These are phyloP conservation scores for Arthromyces matolae DNA, from an alignment of 768 basidiomycete genomes.

Conservation along the genomic window DNA sequence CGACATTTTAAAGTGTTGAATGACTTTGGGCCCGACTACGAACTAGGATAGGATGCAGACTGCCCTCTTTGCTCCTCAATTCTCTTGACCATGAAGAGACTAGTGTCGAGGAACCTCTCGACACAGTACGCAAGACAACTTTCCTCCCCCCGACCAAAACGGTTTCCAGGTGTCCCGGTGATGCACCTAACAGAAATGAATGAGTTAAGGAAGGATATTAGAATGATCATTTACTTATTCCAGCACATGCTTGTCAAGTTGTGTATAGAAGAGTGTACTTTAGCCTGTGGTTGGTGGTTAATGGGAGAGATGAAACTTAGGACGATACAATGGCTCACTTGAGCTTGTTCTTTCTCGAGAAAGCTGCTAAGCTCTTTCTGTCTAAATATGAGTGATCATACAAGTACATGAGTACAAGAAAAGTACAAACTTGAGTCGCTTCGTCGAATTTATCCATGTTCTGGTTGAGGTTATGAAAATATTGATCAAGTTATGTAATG, in stretches of 20 bases:
- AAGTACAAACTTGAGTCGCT: constrained; percentile 57
- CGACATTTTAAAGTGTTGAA: not conserved
- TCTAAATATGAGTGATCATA: constrained; percentile 5
- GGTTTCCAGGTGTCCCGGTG: constrained; percentile 69
- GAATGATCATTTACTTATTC: constrained; percentile 71
- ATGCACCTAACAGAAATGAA: constrained; percentile 77
- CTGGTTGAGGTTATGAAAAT: not conserved
- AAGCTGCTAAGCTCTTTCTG: constrained; percentile 83
- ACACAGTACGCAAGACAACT: constrained; percentile 87
- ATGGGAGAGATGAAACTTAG: constrained; percentile 3
- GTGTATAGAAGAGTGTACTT: constrained; percentile 66
- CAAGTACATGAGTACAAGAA: constrained; percentile 1
- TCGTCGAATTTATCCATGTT: constrained; percentile 66
- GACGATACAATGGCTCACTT: constrained; percentile 42
- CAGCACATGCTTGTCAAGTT: constrained; percentile 82
- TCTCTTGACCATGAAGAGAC: constrained; percentile 74
- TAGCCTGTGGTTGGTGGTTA: constrained; percentile 33
- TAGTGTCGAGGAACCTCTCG: constrained; percentile 86
- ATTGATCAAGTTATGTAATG: constrained; percentile 13
- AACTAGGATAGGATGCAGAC: constrained; percentile 14
- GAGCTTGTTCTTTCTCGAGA: constrained; percentile 79
- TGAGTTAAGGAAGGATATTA: constrained; percentile 3
- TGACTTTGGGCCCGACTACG: not conserved
- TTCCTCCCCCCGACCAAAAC: constrained; percentile 78
- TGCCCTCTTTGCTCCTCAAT: constrained; percentile 45